phyloP scores from a whole-genome alignment of 2,329 filamentous ascomycete genomes.

The Calonectria pteridis region DNA sequence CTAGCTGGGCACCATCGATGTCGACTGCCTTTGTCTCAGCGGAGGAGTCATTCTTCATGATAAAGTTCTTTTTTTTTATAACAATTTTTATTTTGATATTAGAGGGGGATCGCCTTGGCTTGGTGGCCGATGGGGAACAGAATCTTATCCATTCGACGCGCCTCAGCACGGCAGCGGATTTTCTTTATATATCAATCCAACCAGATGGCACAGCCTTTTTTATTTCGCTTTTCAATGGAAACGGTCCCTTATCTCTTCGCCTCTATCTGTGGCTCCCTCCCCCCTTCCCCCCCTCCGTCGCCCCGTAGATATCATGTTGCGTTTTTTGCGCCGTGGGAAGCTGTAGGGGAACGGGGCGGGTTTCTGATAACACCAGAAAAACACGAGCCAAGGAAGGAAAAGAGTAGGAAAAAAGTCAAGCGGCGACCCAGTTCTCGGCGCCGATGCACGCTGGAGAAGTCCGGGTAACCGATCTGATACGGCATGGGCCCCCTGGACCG shows the following conservation, averaged over 20 bases:
- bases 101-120: background rate
- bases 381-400: background rate
- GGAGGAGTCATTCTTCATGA: slow-evolving; percentile 20
- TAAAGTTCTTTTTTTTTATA: background rate
- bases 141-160: background rate
- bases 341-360: background rate
- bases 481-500: background rate
- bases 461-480: slow-evolving; percentile 6
- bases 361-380: slow-evolving; percentile 5
- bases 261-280: background rate
- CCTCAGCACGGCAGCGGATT: background rate
- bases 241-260: background rate
- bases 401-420: background rate
- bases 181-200: slow-evolving; percentile 2
- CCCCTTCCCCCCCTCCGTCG: background rate
- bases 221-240: background rate
- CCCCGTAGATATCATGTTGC: background rate
- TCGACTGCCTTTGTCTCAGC: slow-evolving; percentile 14
- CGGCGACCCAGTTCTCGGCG: background rate
- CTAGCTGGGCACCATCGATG: slow-evolving; percentile 8
- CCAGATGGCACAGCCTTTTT: background rate
- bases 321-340: background rate
- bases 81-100: background rate
- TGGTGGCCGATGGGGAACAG: slow-evolving; percentile 5
- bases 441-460: slow-evolving; percentile 1